Percentiles rank a stretch among this genome's conserved stretches.
Conservation (phyloP, 495 filamentous ascomycete species). For the Cercophora sp. region DNA sequence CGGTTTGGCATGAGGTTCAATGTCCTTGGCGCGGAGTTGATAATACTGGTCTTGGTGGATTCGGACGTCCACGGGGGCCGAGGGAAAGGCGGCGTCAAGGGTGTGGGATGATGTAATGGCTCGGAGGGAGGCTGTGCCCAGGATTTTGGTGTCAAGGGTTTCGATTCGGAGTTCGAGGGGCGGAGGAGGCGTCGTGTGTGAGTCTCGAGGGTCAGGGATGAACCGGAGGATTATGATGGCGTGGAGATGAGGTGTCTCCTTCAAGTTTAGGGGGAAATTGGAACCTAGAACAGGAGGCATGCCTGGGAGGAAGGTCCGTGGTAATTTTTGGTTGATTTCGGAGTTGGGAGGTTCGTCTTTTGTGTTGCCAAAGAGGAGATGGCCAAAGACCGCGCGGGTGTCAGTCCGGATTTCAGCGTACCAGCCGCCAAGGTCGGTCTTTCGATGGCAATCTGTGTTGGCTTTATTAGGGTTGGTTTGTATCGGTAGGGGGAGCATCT, state of each 20-base stretch:
- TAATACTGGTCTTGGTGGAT: slow-evolving; percentile 34
- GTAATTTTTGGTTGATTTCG: slow-evolving; percentile 2
- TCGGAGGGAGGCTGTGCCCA: slow-evolving; percentile 17
- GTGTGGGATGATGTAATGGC: slow-evolving; percentile 17
- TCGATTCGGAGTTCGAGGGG: slow-evolving; percentile 38
- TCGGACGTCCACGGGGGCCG: slow-evolving; percentile 35
- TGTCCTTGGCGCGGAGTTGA: slow-evolving; percentile 15
- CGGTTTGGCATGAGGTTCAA: slow-evolving; percentile 19
- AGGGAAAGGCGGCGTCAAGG: slow-evolving; percentile 33
- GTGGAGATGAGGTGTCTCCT: slow-evolving; percentile 23
- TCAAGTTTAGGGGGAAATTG: slow-evolving; percentile 17
- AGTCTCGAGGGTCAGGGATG: slow-evolving; percentile 19
- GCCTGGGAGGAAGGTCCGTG: slow-evolving; percentile 24
- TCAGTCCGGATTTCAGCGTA: slow-evolving; percentile 19
- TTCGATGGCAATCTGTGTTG: neutral
- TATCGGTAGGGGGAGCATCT: slow-evolving; percentile 14
- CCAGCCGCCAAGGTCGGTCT: slow-evolving; percentile 20
- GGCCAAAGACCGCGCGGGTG: slow-evolving; percentile 40
- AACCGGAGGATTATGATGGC: slow-evolving; percentile 25
- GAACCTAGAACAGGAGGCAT: slow-evolving; percentile 22
- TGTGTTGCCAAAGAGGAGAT: slow-evolving; percentile 27
- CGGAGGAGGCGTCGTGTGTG: neutral
- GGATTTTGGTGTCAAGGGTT: slow-evolving; percentile 23
- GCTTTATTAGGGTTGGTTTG: slow-evolving; percentile 1
- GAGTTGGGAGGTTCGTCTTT: neutral